Conservation (phyloP, 148 eudicot species). For the Cornus kousa region DNA sequence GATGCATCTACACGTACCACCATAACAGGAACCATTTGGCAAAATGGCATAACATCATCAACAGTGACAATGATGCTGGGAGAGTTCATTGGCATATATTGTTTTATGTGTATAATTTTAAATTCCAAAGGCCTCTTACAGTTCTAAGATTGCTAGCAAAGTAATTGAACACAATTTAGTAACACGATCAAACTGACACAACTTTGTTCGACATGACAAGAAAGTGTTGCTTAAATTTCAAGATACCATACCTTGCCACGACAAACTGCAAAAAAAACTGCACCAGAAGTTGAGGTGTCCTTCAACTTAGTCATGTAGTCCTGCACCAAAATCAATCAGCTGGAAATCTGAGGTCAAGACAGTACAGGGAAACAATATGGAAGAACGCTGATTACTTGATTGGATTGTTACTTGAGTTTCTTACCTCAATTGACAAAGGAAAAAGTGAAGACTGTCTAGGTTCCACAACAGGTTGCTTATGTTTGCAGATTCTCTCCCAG, state of each 20-base stretch:
- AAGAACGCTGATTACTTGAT: neutral
- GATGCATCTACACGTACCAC: no score
- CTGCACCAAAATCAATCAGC: constrained; percentile 40
- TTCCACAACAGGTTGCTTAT: constrained; percentile 93
- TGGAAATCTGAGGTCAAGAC: constrained; percentile 18
- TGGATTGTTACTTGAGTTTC: constrained; percentile 4
- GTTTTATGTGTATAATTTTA: no score
- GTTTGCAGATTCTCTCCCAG: constrained; percentile 97
- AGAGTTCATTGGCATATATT: no score
- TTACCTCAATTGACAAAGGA: constrained; percentile 75
- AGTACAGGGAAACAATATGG: constrained; percentile 4
- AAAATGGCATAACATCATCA: no score
- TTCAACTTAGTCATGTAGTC: constrained; percentile 84
- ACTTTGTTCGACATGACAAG: neutral
- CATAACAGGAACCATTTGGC: no score
- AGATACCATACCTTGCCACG: constrained; percentile 83
- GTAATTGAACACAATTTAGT: neutral
- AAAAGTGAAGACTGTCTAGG: constrained; percentile 97
- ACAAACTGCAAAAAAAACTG: constrained; percentile 94
- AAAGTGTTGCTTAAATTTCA: constrained; percentile 1
- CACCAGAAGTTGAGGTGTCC: constrained; percentile 75
- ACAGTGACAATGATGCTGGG: no score
- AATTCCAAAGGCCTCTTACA: neutral
- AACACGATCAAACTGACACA: neutral
- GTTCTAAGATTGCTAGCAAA: neutral